Evolutionary conservation across 139 green algal species (phyloP), one percentile per base, ranked within the genome.

Genomic region (Chlorella sp.): DNA sequence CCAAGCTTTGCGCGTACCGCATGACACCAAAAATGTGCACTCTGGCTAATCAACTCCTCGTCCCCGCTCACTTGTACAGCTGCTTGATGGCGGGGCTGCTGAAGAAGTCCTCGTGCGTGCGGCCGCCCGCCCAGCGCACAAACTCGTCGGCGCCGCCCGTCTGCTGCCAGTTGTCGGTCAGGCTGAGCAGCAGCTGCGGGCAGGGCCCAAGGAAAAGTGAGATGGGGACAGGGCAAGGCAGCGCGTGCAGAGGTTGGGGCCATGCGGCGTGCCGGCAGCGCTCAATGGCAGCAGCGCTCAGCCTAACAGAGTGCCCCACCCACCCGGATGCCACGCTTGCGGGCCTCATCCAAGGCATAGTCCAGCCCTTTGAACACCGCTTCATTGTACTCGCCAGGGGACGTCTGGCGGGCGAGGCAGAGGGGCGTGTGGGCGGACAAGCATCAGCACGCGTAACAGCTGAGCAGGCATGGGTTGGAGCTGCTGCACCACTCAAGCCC

Each of bases 331-430:
- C 84, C 84, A 9, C 51, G 51, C 80, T 88, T 82, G 9, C 84
- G 19, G 6, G 87, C 89, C 58, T 89, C 84, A 44, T 90, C 84
- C 43, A 92, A 26, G 13, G 77, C 36, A 67, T 92, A 94, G 83
- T 94, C 91, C 26, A 94, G 80, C 0, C 90, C 91, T 38, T 46
- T 46, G 64, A 93, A 90, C 1, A 92, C 83, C 0, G 74, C 24
- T 70, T 94, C 91, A 64, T 85, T 91, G 76, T 90, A 94, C 56
- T 89, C 58, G 7, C 91, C 91, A 13, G 91, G 91, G 0, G 69
- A 44, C 30, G 73, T 65, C 81, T 89, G 58, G 16, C 4, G 51
- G 16, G 16, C 24, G 46, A 11, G 8, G 46, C 46, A 11, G 8
- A 54, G 11, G 8, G 46, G 46, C 69, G 92, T 43, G 4, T 81